Evolutionary conservation across 139 green algal species (phyloP).

Genomic region (Chlamydomonas applanata): DNA sequence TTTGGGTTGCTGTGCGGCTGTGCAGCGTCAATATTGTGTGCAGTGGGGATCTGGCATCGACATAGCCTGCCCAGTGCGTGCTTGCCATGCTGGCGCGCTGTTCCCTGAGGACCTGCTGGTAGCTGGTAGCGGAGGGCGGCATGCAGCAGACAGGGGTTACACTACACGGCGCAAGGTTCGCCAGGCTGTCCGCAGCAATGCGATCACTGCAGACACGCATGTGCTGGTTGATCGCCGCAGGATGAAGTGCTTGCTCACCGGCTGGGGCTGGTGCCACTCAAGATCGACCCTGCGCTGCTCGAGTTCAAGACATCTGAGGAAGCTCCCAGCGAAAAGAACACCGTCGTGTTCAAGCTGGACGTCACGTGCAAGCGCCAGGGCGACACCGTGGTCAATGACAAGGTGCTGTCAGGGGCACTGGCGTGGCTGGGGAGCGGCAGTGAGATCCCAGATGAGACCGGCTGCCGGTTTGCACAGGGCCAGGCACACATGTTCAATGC

Average conservation of each 20-base stretch:
- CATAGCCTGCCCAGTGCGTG: too few species aligned
- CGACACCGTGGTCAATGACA: constrained; percentile 52
- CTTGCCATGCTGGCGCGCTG: too few species aligned
- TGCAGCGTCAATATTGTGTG: too few species aligned
- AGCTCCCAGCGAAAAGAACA: constrained; percentile 63
- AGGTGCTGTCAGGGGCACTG: constrained; percentile 51
- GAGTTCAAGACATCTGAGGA: constrained; percentile 58
- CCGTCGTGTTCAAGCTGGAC: constrained; percentile 66
- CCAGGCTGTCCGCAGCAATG: too few species aligned
- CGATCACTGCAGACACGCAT: too few species aligned
- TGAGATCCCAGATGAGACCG: constrained; percentile 86
- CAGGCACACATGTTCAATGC: constrained; percentile 44
- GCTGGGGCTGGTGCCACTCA: constrained; percentile 88
- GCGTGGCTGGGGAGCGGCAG: constrained; percentile 85
- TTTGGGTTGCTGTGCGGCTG: too few species aligned
- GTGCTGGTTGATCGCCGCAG: constrained; percentile 20
- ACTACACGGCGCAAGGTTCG: too few species aligned
- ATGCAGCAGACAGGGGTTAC: too few species aligned
- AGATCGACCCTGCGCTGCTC: constrained; percentile 78
- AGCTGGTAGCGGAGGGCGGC: too few species aligned
- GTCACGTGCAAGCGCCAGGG: constrained; percentile 38
- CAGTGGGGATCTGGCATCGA: too few species aligned
- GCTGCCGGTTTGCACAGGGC: constrained; percentile 56
- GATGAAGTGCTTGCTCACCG: constrained; percentile 92
- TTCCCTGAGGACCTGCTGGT: too few species aligned